Evolutionary conservation across 176 grass and related monocot genomes (phyloP).

Genomic region (Melocanna baccifera): DNA sequence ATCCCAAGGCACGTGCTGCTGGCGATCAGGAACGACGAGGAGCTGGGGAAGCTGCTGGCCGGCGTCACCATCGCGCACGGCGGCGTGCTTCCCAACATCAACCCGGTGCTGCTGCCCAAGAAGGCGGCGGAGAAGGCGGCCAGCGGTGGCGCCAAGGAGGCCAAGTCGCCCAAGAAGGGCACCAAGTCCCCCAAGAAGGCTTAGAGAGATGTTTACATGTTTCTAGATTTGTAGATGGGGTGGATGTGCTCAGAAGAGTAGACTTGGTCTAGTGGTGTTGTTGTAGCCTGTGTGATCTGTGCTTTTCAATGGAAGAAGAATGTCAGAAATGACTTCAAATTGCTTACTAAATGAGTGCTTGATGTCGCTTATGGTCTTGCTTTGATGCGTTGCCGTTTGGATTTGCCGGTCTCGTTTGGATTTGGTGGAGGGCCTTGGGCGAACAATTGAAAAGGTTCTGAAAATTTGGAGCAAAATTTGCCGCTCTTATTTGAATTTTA

Average conservation of each 20-base stretch:
- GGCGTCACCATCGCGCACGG: slow-evolving; percentile 64
- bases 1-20: slow-evolving; percentile 57
- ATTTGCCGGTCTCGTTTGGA: neutral
- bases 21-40: slow-evolving; percentile 61
- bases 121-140: slow-evolving; percentile 43
- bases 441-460: neutral
- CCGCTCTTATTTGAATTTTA: neutral
- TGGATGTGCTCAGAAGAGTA: neutral
- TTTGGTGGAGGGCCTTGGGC: neutral
- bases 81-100: slow-evolving; percentile 56
- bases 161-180: slow-evolving; percentile 48
- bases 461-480: too few relatives aligned
- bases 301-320: neutral
- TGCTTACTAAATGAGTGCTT: neutral
- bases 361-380: neutral
- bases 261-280: neutral
- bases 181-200: slow-evolving; percentile 54
- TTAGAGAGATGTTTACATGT: neutral
- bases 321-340: neutral
- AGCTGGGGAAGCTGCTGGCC: slow-evolving; percentile 51
- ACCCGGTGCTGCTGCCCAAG: slow-evolving; percentile 59
- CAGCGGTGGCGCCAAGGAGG: slow-evolving; percentile 26
- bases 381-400: neutral
- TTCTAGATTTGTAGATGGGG: slow-evolving; percentile 3
- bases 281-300: neutral